phyloP scores from a whole-genome alignment of 805 yeast genomes.

The Saccharomycopsis vini region DNA sequence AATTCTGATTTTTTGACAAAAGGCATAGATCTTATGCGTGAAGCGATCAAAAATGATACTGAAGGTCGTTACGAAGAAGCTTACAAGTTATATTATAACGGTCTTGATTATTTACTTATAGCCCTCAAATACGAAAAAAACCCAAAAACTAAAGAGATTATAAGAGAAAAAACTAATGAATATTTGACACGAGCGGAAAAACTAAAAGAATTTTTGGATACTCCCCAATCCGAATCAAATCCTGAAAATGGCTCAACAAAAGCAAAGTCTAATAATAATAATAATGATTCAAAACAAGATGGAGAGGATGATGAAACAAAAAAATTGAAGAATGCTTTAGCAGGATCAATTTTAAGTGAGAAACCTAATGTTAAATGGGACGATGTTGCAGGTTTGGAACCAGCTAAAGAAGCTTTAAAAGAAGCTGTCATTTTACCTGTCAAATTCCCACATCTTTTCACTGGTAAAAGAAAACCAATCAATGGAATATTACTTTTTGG shows the following conservation, averaged over 20 bases:
- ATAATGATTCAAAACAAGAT: conserved; percentile 48
- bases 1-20: conserved; percentile 80
- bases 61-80: conserved; percentile 90
- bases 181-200: conserved; percentile 91
- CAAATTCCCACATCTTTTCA: conserved; percentile 89
- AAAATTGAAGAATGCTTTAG: conserved; percentile 80
- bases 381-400: conserved; percentile 92
- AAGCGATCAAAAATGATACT: conserved; percentile 90
- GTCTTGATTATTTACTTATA: conserved; percentile 88
- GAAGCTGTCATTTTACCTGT: conserved; percentile 97
- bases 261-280: conserved; percentile 28
- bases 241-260: conserved; percentile 40
- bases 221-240: conserved; percentile 22
- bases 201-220: conserved; percentile 76
- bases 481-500: conserved; percentile 83
- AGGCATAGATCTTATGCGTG: conserved; percentile 90
- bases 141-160: conserved; percentile 77
- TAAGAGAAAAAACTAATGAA: conserved; percentile 82
- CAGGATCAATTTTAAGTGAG: conserved; percentile 86
- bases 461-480: conserved; percentile 89
- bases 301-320: conserved; percentile 78
- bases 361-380: conserved; percentile 91
- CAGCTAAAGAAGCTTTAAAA: conserved; percentile 91
- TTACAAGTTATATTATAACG: conserved; percentile 83
- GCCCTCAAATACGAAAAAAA: conserved; percentile 94